Conservation (phyloP, 805 yeast species). For the Komagataella pseudopastoris region DNA sequence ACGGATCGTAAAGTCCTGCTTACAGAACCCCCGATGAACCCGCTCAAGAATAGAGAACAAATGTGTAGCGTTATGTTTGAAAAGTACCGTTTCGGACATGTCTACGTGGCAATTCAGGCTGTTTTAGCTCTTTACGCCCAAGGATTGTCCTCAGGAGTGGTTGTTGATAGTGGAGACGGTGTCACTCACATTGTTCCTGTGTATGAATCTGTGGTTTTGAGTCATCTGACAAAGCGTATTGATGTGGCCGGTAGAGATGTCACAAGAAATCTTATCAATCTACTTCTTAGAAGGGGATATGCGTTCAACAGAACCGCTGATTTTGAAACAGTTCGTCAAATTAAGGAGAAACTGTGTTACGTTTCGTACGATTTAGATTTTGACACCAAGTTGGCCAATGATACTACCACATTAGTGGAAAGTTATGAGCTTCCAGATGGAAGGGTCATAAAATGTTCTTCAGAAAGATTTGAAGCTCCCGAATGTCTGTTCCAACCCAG, state of each 20-base stretch:
- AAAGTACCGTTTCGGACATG: constrained; percentile 81
- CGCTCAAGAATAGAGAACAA: constrained; percentile 73
- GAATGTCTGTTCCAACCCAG: constrained; percentile 95
- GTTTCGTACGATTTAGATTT: constrained; percentile 89
- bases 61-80: constrained; percentile 94
- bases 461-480: constrained; percentile 93
- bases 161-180: constrained; percentile 97
- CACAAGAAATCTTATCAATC: constrained; percentile 86
- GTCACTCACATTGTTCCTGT: constrained; percentile 98
- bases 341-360: constrained; percentile 91
- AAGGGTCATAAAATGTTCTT: constrained; percentile 82
- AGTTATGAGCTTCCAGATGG: constrained; percentile 94
- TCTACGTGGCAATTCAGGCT: constrained; percentile 93
- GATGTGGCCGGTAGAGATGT: constrained; percentile 99
- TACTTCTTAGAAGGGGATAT: constrained; percentile 88
- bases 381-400: constrained; percentile 77
- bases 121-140: constrained; percentile 97
- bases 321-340: constrained; percentile 96
- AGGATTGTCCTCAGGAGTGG: constrained; percentile 93
- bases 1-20: constrained; percentile 67
- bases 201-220: constrained; percentile 91
- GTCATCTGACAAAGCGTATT: constrained; percentile 80
- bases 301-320: constrained; percentile 98
- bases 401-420: constrained; percentile 91
- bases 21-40: constrained; percentile 98